A percentile compares a stretch with the other conserved stretches of the same genome.
Evolutionary conservation across 768 basidiomycete species (phyloP).

Genomic region (Boletus tylopilopsis): DNA sequence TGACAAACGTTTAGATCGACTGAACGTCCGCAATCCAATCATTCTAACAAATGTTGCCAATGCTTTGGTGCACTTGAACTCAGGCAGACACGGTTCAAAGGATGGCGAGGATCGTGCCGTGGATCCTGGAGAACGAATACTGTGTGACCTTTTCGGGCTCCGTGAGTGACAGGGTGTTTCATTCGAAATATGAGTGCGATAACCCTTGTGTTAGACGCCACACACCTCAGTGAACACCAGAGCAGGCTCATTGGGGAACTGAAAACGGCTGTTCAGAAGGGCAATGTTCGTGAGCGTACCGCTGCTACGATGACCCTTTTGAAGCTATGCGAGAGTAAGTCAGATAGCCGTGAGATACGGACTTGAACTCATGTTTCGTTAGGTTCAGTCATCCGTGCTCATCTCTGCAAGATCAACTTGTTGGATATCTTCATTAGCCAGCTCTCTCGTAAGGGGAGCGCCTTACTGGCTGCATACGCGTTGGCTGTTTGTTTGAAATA

Average conservation of each 20-base stretch:
- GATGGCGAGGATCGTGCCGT: neutral
- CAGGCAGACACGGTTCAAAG: too few species aligned
- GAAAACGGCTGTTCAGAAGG: neutral
- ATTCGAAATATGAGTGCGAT: neutral
- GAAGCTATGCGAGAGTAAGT: neutral
- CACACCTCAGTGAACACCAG: neutral
- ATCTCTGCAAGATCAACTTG: conserved; percentile 4
- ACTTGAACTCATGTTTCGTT: neutral
- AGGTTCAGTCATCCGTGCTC: conserved; percentile 3
- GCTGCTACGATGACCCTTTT: neutral
- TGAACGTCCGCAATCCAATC: neutral
- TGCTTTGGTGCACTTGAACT: neutral
- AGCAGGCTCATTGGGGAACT: neutral
- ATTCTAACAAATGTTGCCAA: neutral
- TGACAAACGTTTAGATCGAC: neutral
- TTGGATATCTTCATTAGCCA: conserved; percentile 10
- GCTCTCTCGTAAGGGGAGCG: conserved; percentile 2
- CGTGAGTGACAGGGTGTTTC: neutral
- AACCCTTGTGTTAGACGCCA: neutral
- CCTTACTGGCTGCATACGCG: conserved; percentile 21
- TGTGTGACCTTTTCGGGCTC: neutral
- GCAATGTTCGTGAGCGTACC: neutral
- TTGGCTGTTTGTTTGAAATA: conserved; percentile 13
- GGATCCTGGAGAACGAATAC: neutral
- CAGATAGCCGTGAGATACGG: too few species aligned